Conservation (phyloP, 2,329 filamentous ascomycete genomes). For the Pseudogymnoascus sp. region DNA sequence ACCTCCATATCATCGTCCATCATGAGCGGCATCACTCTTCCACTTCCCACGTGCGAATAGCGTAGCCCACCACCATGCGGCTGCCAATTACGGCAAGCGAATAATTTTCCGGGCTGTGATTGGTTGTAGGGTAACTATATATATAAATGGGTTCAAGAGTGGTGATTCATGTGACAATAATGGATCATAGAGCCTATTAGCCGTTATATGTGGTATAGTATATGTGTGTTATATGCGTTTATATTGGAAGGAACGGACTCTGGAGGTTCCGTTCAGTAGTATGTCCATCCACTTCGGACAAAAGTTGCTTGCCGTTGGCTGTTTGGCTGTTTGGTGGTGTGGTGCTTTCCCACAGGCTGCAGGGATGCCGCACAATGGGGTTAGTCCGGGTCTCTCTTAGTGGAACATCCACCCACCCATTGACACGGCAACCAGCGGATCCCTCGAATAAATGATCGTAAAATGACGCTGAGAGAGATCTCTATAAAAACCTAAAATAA, state of each 20-base stretch:
- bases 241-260: background rate
- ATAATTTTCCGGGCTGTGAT: background rate
- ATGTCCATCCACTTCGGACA: background rate
- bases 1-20: constrained; percentile 52
- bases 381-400: constrained; percentile 3
- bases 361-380: constrained; percentile 1
- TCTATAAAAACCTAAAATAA: background rate
- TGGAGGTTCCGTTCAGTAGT: background rate
- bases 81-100: background rate
- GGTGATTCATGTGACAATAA: background rate
- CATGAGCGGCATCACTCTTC: constrained; percentile 41
- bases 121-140: background rate
- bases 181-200: background rate
- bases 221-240: background rate
- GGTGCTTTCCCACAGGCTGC: background rate
- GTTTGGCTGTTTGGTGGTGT: background rate
- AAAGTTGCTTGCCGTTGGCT: background rate
- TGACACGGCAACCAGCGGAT: constrained; percentile 5
- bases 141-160: background rate
- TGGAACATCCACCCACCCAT: constrained; percentile 6
- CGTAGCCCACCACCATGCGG: background rate
- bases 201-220: background rate
- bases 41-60: background rate
- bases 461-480: background rate
- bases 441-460: background rate